These are phyloP conservation scores for Aspergillus sp. DNA, from an alignment of 2,329 filamentous ascomycete genomes.

Conservation along the genomic window DNA sequence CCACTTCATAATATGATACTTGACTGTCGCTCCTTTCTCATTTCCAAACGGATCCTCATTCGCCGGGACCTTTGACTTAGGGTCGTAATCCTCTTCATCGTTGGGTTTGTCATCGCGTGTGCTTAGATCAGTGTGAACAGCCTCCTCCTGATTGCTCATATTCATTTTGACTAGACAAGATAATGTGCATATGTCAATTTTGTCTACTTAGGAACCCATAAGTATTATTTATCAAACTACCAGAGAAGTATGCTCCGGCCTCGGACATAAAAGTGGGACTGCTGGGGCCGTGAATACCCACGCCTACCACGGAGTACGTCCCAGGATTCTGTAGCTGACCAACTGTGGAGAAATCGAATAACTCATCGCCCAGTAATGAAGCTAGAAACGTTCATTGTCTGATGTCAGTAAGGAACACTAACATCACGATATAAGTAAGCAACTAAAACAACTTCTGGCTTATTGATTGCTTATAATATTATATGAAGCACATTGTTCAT, in stretches of 20 bases:
- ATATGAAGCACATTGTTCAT: no score
- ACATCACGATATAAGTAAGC: not conserved
- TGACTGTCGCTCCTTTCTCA: slow-evolving; percentile 41
- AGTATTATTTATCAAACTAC: not conserved
- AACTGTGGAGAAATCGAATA: not conserved
- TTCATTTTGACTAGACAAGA: not conserved
- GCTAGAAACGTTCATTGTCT: not conserved
- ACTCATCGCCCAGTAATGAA: not conserved
- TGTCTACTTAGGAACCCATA: not conserved
- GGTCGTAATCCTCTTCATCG: not conserved
- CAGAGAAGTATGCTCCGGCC: not conserved
- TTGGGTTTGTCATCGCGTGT: not conserved
- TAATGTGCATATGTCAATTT: not conserved
- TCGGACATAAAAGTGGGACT: not conserved
- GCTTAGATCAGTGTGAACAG: not conserved
- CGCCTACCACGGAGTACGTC: not conserved
- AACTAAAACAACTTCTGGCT: no score
- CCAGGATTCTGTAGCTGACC: not conserved
- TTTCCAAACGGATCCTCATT: slow-evolving; percentile 38
- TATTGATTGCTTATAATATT: no score
- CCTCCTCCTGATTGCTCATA: not conserved
- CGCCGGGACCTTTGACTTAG: not conserved
- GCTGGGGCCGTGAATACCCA: not conserved
- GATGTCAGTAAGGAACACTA: not conserved
- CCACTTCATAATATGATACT: slow-evolving; percentile 53